Base-by-base conservation (phyloP, 495 filamentous ascomycete species). In the Lasiosphaeriaceae sp. region DNA sequence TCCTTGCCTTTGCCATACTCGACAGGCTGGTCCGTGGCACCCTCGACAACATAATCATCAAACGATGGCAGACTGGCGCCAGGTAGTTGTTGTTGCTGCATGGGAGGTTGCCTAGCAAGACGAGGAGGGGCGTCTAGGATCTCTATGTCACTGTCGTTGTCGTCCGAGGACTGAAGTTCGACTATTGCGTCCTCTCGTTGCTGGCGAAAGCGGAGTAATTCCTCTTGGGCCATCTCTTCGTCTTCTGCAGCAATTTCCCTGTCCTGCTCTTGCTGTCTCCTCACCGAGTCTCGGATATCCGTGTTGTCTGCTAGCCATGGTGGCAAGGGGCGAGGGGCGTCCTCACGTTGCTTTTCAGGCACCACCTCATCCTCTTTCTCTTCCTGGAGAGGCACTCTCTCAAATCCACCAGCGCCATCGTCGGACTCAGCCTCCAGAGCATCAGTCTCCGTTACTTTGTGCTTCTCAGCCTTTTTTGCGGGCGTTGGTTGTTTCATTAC, bases 281-380 rank as follows among this genome's bases (percentile, higher is more conserved):
- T 72, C 47, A 85, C 62, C 31, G 77, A 73, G 12, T 79, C 74
- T 43, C 77, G 74, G 23, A 85, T 83, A 57, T 86, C 81, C 14
- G 69, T 69, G 3, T 63, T 67, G 52, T 80, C 78, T 21, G 78
- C 77, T 64, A 98, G 89, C 94, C 94, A 98, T 4, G 94, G 93
- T 1, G 94, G 94, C 29, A 97, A 67, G 12, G 86, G 85, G 37
- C 77, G 76, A 0, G 81, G 71, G 3, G 80, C 73, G 56, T 87
- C 80, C 20, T 81, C 70, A 19, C 77, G 61, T n/a, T 80, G 77
- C 2, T 63, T 49, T 2, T 59, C 79, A 82, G 37, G 84, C 74
- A 5, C 34, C 22, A 37, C 9, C n/a, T 29, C 31, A 0, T 17
- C 16, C 35, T 41, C 26, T 11, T 19, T 50, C 34, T 55, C 35